These are phyloP conservation scores for Raphanus raphanistrum DNA, from an alignment of 345 rosid species.

Conservation along the genomic window DNA sequence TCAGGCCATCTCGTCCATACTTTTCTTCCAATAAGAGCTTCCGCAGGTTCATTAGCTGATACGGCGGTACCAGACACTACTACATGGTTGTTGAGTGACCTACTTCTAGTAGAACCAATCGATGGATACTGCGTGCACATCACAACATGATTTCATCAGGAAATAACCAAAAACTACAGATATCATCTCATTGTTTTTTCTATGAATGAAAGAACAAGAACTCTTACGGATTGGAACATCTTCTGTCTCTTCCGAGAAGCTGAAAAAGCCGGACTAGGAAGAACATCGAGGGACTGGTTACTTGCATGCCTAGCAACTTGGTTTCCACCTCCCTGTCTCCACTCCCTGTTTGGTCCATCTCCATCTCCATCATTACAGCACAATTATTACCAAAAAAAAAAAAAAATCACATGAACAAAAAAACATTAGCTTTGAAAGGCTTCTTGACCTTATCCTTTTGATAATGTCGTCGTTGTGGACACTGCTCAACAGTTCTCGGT, in stretches of 20 bases:
- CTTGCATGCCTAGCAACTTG: conserved; percentile 49
- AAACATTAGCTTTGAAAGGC: neutral
- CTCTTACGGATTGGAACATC: conserved; percentile 63
- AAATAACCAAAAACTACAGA: neutral
- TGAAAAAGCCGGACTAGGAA: conserved; percentile 70
- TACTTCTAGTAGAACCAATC: conserved; percentile 49
- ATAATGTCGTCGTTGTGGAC: conserved; percentile 81
- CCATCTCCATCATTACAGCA: conserved; percentile 10
- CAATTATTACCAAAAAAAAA: conserved; percentile 13
- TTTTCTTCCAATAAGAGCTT: conserved; percentile 69
- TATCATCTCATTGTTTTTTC: neutral
- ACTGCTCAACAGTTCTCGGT: conserved; percentile 70
- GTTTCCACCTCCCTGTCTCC: conserved; percentile 74
- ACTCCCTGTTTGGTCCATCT: conserved; percentile 53
- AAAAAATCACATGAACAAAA: neutral
- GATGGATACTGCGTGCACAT: conserved; percentile 55
- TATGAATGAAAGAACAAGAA: conserved; percentile 4
- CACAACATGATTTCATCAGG: neutral
- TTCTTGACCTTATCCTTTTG: conserved; percentile 60
- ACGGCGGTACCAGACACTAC: conserved; percentile 40
- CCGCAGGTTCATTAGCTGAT: conserved; percentile 53
- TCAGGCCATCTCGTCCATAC: conserved; percentile 97
- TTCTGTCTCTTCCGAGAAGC: conserved; percentile 84
- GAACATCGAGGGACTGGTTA: conserved; percentile 52
- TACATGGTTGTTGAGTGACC: conserved; percentile 49